Conservation (phyloP, 202 grass and related monocot species). For the Carex sylvatica region DNA sequence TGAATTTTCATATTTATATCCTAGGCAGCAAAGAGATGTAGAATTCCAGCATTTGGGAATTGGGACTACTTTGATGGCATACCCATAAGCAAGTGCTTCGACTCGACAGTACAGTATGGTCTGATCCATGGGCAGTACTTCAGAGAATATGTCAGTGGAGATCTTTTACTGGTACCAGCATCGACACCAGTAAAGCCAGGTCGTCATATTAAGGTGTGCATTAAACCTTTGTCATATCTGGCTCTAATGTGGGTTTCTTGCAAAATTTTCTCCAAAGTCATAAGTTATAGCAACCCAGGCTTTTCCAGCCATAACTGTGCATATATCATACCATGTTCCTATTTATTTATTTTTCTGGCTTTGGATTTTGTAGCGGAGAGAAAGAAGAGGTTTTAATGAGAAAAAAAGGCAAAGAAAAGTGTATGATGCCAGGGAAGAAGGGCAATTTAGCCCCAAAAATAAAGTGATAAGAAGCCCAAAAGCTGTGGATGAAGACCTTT, state of each 20-base stretch:
- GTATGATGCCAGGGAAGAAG: slow-evolving; percentile 8
- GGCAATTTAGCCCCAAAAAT: slow-evolving; percentile 1
- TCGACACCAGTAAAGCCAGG: slow-evolving; percentile 1
- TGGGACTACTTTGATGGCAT: slow-evolving; percentile 33
- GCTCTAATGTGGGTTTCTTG: no score
- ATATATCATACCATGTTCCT: background rate
- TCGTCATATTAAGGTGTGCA: background rate
- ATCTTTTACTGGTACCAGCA: slow-evolving; percentile 22
- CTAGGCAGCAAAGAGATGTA: slow-evolving; percentile 7
- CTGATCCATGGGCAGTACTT: background rate
- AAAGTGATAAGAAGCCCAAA: slow-evolving; percentile 13
- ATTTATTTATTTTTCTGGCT: background rate
- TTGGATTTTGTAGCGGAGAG: slow-evolving; percentile 5
- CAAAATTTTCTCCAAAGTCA: background rate
- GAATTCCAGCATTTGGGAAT: slow-evolving; percentile 36
- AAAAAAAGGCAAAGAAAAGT: slow-evolving; percentile 28
- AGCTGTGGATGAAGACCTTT: slow-evolving; percentile 39
- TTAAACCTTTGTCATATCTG: no score
- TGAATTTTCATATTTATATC: background rate
- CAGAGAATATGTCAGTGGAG: background rate
- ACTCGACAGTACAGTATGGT: slow-evolving; percentile 13
- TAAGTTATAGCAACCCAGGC: background rate
- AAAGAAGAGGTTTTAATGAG: background rate
- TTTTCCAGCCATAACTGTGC: background rate
- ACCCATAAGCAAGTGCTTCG: slow-evolving; percentile 35